Evolutionary conservation across 176 grass and related monocot genomes (phyloP), one percentile per base, ranked within the genome.

Genomic region (Ensete ventricosum): DNA sequence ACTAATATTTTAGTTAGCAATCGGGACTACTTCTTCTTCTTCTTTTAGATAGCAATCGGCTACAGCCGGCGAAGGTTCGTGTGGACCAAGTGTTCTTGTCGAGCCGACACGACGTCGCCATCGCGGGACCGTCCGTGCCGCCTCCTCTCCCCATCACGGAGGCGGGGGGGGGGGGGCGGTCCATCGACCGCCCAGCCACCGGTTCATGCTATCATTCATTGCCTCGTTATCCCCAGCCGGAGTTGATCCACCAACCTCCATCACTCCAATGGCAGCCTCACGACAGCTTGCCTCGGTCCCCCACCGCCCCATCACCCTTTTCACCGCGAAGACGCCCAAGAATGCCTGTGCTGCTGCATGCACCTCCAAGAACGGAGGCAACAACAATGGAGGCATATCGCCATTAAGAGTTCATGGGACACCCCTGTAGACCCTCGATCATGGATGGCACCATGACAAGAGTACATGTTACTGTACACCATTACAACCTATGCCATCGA

Each of bases 161-260:
- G 63, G 8, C 21, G 67, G 17, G 48, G 2, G 67, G 17, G 48
- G 2, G 63, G 8, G 50, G 67, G 16, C 19, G 57, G 57, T 19
- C 48, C 43, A 51, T 20, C 67, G 13, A 25, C 67, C 51, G 67
- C 67, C 67, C 34, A 20, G 67, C 67, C 67, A 70, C 67, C 26
- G 9, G n/a, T 26, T 65, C 21, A 65, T 25, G 63, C 22, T 70
- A 16, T 6, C 29, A 70, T 50, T 70, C 67, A 70, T 70, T 70
- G 43, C n/a, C 67, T 70, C 67, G 9, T 52, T 48, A 70, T 70
- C 67, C 67, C 11, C 20, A 70, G 67, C 67, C 67, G 48, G 34
- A 70, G 22, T 70, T 70, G 67, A 70, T 50, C 67, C 67, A 70
- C 34, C 67, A 70, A 70, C 67, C 67, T 70, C 48, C 23, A 14